Conservation (phyloP, 2,329 filamentous ascomycete genomes). For the Eurotiales sp. region DNA sequence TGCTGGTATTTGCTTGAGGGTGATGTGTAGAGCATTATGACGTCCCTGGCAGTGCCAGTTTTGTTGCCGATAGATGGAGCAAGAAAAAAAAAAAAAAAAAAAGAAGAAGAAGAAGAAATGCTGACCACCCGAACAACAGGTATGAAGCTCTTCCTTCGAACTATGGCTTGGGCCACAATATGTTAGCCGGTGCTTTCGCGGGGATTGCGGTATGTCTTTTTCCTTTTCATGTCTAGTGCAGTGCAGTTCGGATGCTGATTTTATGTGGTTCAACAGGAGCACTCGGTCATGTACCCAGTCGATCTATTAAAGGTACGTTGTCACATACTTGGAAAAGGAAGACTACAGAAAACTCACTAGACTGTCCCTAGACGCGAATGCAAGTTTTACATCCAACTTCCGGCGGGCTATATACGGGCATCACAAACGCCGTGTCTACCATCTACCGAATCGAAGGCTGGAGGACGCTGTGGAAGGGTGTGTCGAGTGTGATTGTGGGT, state of each 20-base stretch:
- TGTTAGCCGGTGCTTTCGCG: conserved; percentile 93
- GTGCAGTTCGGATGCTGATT: background rate
- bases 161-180: conserved; percentile 90
- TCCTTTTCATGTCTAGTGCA: background rate
- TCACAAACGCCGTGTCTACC: conserved; percentile 87
- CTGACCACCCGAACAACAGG: conserved; percentile 37
- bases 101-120: conserved; percentile 9
- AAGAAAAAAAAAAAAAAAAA: too few species aligned
- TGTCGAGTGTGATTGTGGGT: conserved; percentile 93
- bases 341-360: background rate
- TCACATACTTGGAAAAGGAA: background rate
- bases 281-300: conserved; percentile 98
- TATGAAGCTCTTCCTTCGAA: conserved; percentile 94
- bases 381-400: conserved; percentile 85
- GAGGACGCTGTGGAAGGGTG: conserved; percentile 88
- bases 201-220: conserved; percentile 74
- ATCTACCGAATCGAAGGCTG: conserved; percentile 89
- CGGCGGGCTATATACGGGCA: conserved; percentile 78
- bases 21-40: too few species aligned
- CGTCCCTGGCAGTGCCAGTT: too few species aligned
- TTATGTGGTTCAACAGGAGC: conserved; percentile 61
- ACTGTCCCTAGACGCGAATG: conserved; percentile 75
- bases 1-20: background rate
- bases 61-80: too few species aligned
- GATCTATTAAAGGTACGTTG: conserved; percentile 86